Evolutionary conservation across 768 basidiomycete genomes (phyloP).

Genomic region (Leucocoprinus leucothites): DNA sequence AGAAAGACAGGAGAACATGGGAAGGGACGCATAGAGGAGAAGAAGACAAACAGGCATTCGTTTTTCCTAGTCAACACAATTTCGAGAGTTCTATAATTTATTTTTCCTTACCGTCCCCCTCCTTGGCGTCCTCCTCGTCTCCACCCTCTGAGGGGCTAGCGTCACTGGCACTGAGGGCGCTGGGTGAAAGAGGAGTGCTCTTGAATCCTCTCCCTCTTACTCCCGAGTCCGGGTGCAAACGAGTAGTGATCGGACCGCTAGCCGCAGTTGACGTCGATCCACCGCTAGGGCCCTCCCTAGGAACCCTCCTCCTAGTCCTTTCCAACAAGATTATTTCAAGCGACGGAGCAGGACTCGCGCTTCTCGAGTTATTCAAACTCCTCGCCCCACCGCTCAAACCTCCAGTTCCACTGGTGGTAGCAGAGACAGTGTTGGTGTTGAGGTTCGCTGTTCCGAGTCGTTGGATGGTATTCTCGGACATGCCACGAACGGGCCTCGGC

Average conservation of each 20-base stretch:
- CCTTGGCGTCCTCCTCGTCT: too few species aligned
- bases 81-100: too few species aligned
- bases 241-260: not conserved
- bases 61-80: too few species aligned
- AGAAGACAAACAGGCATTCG: too few species aligned
- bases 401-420: conserved; percentile 18
- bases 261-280: not conserved
- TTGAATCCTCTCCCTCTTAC: conserved; percentile 63
- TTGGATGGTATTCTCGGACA: not conserved
- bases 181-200: conserved; percentile 59
- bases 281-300: conserved; percentile 12
- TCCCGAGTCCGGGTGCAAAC: conserved; percentile 14
- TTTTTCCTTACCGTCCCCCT: too few species aligned
- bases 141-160: not conserved
- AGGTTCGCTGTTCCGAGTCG: conserved; percentile 5
- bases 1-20: too few species aligned
- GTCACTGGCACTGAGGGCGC: conserved; percentile 6
- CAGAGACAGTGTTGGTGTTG: conserved; percentile 7
- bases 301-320: conserved; percentile 51
- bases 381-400: not conserved
- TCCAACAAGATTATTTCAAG: conserved; percentile 68
- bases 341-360: conserved; percentile 49
- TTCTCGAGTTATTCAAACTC: conserved; percentile 24
- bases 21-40: too few species aligned
- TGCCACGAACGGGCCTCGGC: conserved; percentile 10